phyloP scores from a whole-genome alignment of 148 eudicot species.

The Bassia scoparia region DNA sequence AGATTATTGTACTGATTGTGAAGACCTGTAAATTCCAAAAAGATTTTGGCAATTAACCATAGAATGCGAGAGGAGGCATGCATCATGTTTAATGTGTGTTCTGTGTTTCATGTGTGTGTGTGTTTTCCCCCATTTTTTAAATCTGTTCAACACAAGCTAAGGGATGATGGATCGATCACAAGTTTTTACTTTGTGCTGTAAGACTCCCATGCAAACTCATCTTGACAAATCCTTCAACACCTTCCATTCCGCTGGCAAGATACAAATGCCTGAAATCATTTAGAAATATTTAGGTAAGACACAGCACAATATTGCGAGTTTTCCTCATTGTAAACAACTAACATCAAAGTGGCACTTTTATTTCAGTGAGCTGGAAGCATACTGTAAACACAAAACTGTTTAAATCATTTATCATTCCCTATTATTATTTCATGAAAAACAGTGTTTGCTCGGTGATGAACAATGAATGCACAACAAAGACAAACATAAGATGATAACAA shows the following conservation, averaged over 20 bases:
- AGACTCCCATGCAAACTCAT: slow-evolving; percentile 93
- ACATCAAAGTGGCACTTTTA: neutral
- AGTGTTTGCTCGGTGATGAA: too few relatives aligned
- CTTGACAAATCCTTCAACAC: slow-evolving; percentile 85
- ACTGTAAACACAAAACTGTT: neutral
- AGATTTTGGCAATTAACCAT: too few relatives aligned
- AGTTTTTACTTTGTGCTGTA: slow-evolving; percentile 60
- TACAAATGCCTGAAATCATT: slow-evolving; percentile 62
- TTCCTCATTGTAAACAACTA: neutral
- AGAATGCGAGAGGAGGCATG: too few relatives aligned
- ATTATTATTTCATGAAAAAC: too few relatives aligned
- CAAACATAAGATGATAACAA: neutral
- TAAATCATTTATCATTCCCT: too few relatives aligned
- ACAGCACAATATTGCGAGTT: neutral
- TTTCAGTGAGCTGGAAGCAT: neutral
- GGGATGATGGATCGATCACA: neutral
- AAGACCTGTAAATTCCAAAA: too few relatives aligned
- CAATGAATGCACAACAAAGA: neutral
- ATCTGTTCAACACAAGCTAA: neutral
- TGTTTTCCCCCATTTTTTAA: neutral
- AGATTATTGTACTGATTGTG: too few relatives aligned
- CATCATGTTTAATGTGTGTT: too few relatives aligned
- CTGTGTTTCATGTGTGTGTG: neutral
- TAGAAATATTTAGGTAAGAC: slow-evolving; percentile 10
- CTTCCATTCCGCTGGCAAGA: slow-evolving; percentile 88